Evolutionary conservation across 805 yeast genomes (phyloP), one percentile per base, ranked within the genome.

Genomic region (Wickerhamiella kazuoi): DNA sequence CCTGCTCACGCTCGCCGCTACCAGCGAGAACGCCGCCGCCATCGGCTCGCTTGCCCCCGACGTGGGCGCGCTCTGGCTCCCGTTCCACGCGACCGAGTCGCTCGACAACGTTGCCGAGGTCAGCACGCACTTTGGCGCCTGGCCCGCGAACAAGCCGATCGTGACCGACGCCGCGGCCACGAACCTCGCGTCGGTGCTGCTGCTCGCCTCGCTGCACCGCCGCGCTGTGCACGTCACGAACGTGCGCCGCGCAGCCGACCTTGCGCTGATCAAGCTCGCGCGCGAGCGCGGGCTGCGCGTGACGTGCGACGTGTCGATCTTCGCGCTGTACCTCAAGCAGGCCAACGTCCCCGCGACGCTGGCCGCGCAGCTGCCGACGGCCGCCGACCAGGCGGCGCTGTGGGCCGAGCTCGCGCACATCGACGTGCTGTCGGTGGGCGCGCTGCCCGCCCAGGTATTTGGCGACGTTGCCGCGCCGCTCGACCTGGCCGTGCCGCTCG

Each of bases 91-190:
- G 15, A 67, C 73, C 39, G 68, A 69, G 52, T 52, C 53, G 41
- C 50, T 62, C 32, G 67, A 72, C 50, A 77, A 76, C 52, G 80
- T 86, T 34, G 68, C 86, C n/a, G 68, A 79, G 26, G 77, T 83
- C 34, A 73, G 93, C 21, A 68, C 78, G 23, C 93, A 81, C 50
- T 74, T 84, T 52, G 74, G 76, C 46, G 63, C 72, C 28, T 86
- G 96, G 95, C 94, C 94, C 39, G 66, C 68, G 38, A 61, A 61
- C 51, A 84, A 83, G 64, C 87, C 90, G 43, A 78, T 87, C 44
- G 69, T 86, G 46, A 83, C 95, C 32, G 96, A 87, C 61, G 95
- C 97, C 37, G 76, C 73, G 57, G 76, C 87, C 20, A 80, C 95
- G 30, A 87, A 83, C 53, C 67, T 87, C 53, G 97, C 97, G n/a